A percentile compares a stretch with the other conserved stretches of the same genome.
Conservation (phyloP, 345 rosid species). For the Euphorbia tirucalli region DNA sequence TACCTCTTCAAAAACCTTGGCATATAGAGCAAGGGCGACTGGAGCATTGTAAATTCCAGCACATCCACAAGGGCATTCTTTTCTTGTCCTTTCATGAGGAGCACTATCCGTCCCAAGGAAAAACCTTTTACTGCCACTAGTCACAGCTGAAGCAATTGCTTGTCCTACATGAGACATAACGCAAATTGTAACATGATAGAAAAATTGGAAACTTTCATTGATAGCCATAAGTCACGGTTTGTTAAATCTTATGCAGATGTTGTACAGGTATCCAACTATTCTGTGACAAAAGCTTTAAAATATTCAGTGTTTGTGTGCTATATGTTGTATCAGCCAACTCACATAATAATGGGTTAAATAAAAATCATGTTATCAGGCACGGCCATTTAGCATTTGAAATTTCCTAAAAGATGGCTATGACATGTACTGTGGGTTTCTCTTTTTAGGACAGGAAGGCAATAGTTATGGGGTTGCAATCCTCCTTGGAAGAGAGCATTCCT, state of each 20-base stretch:
- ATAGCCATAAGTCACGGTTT: too few relatives aligned
- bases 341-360: not conserved
- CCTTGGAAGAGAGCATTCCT: conserved; percentile 92
- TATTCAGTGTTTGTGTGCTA: not conserved
- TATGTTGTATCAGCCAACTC: not conserved
- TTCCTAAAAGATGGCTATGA: not conserved
- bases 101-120: conserved; percentile 99
- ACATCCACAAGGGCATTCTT: conserved; percentile 87
- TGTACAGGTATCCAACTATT: not conserved
- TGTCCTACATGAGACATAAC: conserved; percentile 46
- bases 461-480: conserved; percentile 87
- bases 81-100: conserved; percentile 77
- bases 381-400: not conserved
- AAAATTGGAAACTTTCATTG: too few relatives aligned
- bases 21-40: conserved; percentile 61
- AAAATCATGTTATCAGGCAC: not conserved
- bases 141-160: conserved; percentile 86
- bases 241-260: not conserved
- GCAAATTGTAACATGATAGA: not conserved
- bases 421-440: conserved; percentile 80
- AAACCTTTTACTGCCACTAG: conserved; percentile 79
- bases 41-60: conserved; percentile 89
- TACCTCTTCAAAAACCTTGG: conserved; percentile 85
- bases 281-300: not conserved
- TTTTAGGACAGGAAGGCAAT: conserved; percentile 93